phyloP scores from a whole-genome alignment of 306 rosid species.

The Vigna unguiculata region DNA sequence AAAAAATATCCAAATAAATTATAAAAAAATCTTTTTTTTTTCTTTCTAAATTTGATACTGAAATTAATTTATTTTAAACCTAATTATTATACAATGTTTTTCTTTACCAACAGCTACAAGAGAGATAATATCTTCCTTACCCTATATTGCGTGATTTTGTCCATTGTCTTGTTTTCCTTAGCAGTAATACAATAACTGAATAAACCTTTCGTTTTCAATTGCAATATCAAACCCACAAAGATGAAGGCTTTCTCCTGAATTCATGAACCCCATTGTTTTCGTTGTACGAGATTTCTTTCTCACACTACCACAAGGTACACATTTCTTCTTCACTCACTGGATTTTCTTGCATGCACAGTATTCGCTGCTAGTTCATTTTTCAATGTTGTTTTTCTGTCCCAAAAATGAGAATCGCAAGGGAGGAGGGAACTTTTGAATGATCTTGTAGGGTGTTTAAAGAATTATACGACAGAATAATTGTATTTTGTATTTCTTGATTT shows the following conservation, averaged over 20 bases:
- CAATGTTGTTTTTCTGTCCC: background rate
- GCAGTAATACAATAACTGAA: background rate
- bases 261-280: slow-evolving; percentile 36
- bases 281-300: slow-evolving; percentile 2
- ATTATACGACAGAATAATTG: too few relatives aligned
- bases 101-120: too few relatives aligned
- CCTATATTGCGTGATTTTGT: background rate
- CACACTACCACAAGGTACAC: slow-evolving; percentile 42
- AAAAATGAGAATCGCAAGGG: background rate
- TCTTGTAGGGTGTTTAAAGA: background rate
- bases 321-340: background rate
- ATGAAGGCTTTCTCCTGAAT: slow-evolving; percentile 15
- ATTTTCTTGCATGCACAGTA: slow-evolving; percentile 5
- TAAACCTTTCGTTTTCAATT: background rate
- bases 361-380: background rate
- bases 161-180: background rate
- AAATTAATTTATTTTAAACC: too few relatives aligned
- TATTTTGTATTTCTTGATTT: too few relatives aligned
- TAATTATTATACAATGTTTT: too few relatives aligned
- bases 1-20: too few relatives aligned
- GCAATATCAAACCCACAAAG: background rate
- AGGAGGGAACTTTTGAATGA: background rate
- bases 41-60: too few relatives aligned
- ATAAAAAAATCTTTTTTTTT: too few relatives aligned
- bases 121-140: too few relatives aligned